These are phyloP conservation scores for Rhododendron henanense DNA, from an alignment of 148 eudicot species.

Conservation along the genomic window DNA sequence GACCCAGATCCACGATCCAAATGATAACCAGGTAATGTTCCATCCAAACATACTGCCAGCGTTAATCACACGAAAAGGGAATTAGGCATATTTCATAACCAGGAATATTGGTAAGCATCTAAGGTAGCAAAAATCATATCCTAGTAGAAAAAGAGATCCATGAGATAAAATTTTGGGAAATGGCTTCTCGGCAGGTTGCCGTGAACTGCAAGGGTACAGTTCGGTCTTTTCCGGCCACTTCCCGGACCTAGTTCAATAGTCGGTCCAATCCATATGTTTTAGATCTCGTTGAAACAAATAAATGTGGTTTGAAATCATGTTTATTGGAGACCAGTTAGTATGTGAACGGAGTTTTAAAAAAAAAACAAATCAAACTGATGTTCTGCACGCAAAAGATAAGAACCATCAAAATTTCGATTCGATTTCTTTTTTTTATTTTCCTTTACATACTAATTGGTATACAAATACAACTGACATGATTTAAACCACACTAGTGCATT, in stretches of 20 bases:
- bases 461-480: no score
- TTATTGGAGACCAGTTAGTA: no score
- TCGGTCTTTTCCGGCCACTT: not conserved
- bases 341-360: no score
- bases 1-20: conserved; percentile 75
- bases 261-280: not conserved
- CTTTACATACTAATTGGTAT: no score
- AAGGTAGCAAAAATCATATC: not conserved
- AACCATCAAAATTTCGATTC: no score
- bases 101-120: not conserved
- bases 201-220: not conserved
- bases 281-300: not conserved
- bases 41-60: conserved; percentile 87
- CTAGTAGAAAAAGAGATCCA: not conserved
- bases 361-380: no score
- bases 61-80: conserved; percentile 3
- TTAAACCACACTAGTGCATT: not conserved
- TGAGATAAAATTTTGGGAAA: not conserved
- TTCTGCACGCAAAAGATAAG: no score
- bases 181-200: not conserved
- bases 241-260: not conserved
- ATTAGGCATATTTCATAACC: not conserved
- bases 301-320: not conserved
- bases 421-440: no score
- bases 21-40: conserved; percentile 93